phyloP scores from a whole-genome alignment of 768 basidiomycete genomes.

The Auriscalpium vulgare region DNA sequence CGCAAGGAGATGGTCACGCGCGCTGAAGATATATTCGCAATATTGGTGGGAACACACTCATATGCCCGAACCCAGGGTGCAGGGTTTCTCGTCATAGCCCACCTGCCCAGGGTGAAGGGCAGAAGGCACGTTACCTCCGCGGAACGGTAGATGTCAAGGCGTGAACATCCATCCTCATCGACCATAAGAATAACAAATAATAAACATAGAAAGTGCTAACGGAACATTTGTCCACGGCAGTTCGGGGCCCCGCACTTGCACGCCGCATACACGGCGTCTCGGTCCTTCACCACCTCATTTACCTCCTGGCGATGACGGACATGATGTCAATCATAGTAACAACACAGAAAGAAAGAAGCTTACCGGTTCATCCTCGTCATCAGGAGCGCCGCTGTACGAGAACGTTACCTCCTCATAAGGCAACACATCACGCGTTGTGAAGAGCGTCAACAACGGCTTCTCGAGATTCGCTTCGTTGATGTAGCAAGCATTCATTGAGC shows the following conservation, averaged over 20 bases:
- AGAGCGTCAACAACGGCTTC: conserved; percentile 63
- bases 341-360: too few relatives aligned
- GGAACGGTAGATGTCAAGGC: too few relatives aligned
- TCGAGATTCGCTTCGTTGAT: conserved; percentile 69
- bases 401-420: conserved; percentile 70
- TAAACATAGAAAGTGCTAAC: background rate
- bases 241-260: conserved; percentile 47
- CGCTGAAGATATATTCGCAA: too few relatives aligned
- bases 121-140: too few relatives aligned
- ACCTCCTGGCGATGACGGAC: background rate
- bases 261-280: conserved; percentile 36
- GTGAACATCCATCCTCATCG: too few relatives aligned
- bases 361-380: conserved; percentile 23
- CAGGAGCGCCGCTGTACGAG: conserved; percentile 51
- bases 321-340: too few relatives aligned
- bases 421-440: conserved; percentile 56
- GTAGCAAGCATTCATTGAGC: conserved; percentile 60
- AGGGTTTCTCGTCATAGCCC: too few relatives aligned
- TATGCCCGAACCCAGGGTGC: too few relatives aligned
- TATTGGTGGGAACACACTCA: too few relatives aligned
- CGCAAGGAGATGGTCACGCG: too few relatives aligned
- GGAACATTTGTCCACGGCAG: conserved; percentile 36
- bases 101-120: too few relatives aligned
- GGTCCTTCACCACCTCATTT: conserved; percentile 6
- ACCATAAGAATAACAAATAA: too few relatives aligned